Evolutionary conservation across 2,329 filamentous ascomycete species (phyloP), one percentile per base, ranked within the genome.

Genomic region (Colletotrichum gloeosporioides): DNA sequence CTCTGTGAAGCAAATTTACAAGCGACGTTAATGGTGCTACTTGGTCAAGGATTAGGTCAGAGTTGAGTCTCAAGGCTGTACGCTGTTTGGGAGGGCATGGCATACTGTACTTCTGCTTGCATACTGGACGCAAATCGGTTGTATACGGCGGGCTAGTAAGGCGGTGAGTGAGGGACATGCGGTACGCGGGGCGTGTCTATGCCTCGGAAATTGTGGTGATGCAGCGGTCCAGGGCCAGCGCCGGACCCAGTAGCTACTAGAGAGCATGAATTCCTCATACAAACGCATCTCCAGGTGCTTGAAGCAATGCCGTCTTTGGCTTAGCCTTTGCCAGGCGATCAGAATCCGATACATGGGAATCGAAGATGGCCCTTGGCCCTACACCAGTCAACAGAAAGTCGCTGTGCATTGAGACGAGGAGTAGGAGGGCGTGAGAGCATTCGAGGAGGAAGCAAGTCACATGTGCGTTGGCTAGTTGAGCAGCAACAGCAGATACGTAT

Each of bases 141-240:
- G 29, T 31, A 66, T 27, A 29, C 6, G 39, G 63, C n/a, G 18
- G 31, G 36, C 44, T 12, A 53, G 15, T 67, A 34, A 29, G 44
- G 57, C 39, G 57, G 49, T 16, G 10, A 31, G 36, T n/a, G 18
- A 49, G 18, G 39, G 39, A 49, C 39, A 49, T n/a, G 39, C 18
- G n/a, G 39, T 22, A 53, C 25, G 34, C 62, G 18, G 16, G 59
- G 29, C 27, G 31, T 29, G 55, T 31, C 27, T 53, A 62, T 29
- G 55, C 29, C 27, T 61, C 62, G 69, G 73, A 75, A 73, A 73
- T 75, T 73, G 69, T 67, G 39, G 63, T 75, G 61, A 74, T 75
- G 72, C 68, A 66, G 72, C 72, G 53, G 72, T 64, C 31, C 72
- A 25, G 32, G 68, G 31, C 36, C 68, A 29, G 72, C 32, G 65